Conservation (phyloP, 805 yeast genomes). For the Ogataea trehalophila region DNA sequence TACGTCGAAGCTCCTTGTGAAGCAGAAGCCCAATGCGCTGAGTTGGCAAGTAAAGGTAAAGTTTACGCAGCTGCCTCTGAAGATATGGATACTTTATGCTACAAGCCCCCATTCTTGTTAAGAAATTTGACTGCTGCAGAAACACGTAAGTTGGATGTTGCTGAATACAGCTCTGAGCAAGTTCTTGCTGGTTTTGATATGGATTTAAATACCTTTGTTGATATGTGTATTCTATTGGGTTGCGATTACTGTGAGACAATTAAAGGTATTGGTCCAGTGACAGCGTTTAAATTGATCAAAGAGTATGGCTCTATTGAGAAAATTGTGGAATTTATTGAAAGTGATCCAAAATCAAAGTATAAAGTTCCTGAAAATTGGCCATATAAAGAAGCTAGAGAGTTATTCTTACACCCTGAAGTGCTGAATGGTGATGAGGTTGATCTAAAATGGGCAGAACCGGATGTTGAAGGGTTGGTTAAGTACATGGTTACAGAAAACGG, state of each 20-base stretch:
- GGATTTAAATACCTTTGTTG: conserved; percentile 71
- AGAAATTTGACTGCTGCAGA: conserved; percentile 93
- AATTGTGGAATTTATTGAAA: conserved; percentile 59
- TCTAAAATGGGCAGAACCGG: conserved; percentile 86
- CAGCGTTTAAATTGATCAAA: conserved; percentile 82
- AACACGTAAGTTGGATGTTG: conserved; percentile 87
- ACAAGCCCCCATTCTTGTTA: conserved; percentile 75
- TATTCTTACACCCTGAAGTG: conserved; percentile 82
- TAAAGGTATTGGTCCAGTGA: conserved; percentile 92
- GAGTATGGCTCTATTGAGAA: conserved; percentile 81
- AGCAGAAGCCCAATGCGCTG: conserved; percentile 99
- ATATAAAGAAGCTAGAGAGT: conserved; percentile 75
- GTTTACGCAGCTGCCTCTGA: conserved; percentile 97
- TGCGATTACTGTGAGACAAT: conserved; percentile 97
- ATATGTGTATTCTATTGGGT: conserved; percentile 87
- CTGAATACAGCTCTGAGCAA: conserved; percentile 64
- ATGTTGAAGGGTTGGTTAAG: conserved; percentile 74
- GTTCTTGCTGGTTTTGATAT: conserved; percentile 78
- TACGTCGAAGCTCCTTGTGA: conserved; percentile 93
- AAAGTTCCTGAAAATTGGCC: conserved; percentile 96
- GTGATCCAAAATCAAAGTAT: conserved; percentile 57
- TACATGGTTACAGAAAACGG: conserved; percentile 86
- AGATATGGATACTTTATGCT: conserved; percentile 98
- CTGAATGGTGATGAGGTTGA: conserved; percentile 53
- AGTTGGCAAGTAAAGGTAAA: conserved; percentile 79